Conservation (phyloP, 2,329 filamentous ascomycete genomes). For the Fusarium coicis region DNA sequence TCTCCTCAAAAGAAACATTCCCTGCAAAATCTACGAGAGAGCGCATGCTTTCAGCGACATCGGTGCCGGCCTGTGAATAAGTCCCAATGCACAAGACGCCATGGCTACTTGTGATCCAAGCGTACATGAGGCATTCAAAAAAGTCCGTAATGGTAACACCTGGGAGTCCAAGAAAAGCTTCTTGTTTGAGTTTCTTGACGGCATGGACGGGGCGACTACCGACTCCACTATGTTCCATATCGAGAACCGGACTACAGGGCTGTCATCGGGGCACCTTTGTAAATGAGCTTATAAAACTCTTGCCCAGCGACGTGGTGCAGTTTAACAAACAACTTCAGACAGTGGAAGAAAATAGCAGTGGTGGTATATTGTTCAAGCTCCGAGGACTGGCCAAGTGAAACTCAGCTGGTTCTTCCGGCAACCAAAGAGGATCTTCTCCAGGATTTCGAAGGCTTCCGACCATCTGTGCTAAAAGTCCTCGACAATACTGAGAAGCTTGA, state of each 20-base stretch:
- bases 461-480: not conserved
- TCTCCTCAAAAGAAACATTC: not conserved
- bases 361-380: not conserved
- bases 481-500: not conserved
- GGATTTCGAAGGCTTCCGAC: not conserved
- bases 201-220: not conserved
- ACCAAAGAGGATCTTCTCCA: not conserved
- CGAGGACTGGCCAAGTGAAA: not conserved
- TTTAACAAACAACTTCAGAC: not conserved
- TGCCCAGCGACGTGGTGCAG: not conserved
- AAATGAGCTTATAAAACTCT: not conserved
- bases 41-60: not conserved
- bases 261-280: not conserved
- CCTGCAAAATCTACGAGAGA: not conserved
- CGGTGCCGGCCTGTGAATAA: not conserved
- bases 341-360: accelerated
- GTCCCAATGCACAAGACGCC: not conserved
- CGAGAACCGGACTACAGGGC: not conserved
- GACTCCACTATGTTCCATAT: not conserved
- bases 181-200: not conserved
- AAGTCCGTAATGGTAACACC: not conserved
- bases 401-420: not conserved
- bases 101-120: not conserved
- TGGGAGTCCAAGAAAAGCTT: not conserved
- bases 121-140: not conserved